Evolutionary conservation across 2,329 filamentous ascomycete species (phyloP).

Genomic region (Monilinia polystroma): DNA sequence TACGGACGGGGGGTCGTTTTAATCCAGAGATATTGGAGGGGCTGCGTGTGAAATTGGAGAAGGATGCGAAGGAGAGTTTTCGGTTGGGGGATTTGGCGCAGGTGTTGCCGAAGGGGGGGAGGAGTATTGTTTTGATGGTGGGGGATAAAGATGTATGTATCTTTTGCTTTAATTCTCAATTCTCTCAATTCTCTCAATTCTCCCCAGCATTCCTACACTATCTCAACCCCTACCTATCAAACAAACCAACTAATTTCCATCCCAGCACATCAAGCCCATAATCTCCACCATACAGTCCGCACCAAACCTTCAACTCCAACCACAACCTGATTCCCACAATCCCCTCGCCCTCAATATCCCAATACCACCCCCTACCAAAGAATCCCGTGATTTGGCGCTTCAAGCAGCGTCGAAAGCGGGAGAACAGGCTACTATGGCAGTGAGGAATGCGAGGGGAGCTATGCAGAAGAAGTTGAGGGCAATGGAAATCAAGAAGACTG

Average conservation of each 20-base stretch:
- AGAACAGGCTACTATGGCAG: constrained; percentile 35
- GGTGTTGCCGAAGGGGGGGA: constrained; percentile 62
- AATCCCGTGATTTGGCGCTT: constrained; percentile 46
- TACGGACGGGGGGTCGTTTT: constrained; percentile 60
- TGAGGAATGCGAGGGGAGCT: constrained; percentile 40
- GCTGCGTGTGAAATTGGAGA: constrained; percentile 57
- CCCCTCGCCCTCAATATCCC: constrained; percentile 53
- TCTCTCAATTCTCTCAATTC: not conserved
- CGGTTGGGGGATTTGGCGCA: constrained; percentile 63
- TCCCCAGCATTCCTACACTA: not conserved
- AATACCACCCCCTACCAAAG: constrained; percentile 57
- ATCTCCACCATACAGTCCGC: constrained; percentile 53
- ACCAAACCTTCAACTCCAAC: constrained; percentile 49
- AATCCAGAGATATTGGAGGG: constrained; percentile 61
- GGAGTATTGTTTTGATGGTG: constrained; percentile 60
- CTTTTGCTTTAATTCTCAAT: not conserved
- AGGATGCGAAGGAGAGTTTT: constrained; percentile 51
- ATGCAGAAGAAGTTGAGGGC: constrained; percentile 42
- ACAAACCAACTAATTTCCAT: not conserved
- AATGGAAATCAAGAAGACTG: constrained; percentile 40
- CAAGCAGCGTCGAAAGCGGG: constrained; percentile 39
- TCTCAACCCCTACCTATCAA: not conserved
- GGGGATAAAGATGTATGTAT: constrained; percentile 60
- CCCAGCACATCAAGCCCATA: constrained; percentile 54
- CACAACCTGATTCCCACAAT: constrained; percentile 48